A percentile compares a stretch with the other conserved stretches of the same genome.
Evolutionary conservation across 2,329 filamentous ascomycete species (phyloP).

Genomic region (Fusarium sp.): DNA sequence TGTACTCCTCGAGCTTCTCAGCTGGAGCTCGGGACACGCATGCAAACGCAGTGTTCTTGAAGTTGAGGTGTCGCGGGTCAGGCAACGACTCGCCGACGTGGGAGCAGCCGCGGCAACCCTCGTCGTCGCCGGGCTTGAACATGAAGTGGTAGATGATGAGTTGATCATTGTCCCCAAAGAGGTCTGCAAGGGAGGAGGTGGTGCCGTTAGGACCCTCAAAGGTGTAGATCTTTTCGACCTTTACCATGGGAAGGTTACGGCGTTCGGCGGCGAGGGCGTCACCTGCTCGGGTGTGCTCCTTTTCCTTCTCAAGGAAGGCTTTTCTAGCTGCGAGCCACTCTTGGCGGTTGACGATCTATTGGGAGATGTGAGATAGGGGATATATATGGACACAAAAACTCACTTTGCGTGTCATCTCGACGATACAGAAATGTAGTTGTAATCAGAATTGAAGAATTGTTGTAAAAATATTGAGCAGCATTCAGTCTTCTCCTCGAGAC

Average conservation of each 20-base stretch:
- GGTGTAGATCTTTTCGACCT: conserved; percentile 50
- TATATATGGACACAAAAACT: neutral
- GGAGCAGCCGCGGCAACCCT: conserved; percentile 54
- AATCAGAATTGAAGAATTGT: neutral
- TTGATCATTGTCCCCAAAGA: conserved; percentile 51
- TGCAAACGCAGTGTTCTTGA: conserved; percentile 53
- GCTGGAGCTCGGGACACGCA: conserved; percentile 54
- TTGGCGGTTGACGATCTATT: conserved; percentile 47
- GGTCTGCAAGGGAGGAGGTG: conserved; percentile 41
- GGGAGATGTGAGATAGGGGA: neutral
- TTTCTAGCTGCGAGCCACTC: conserved; percentile 52
- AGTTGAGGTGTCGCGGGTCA: conserved; percentile 51
- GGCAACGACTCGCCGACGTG: conserved; percentile 55
- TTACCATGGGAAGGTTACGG: conserved; percentile 55
- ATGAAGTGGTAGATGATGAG: conserved; percentile 61
- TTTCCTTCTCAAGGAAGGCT: conserved; percentile 51
- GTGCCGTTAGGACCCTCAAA: conserved; percentile 49
- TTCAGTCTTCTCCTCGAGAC: neutral
- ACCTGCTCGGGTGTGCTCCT: conserved; percentile 46
- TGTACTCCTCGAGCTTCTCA: conserved; percentile 52
- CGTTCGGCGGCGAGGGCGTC: conserved; percentile 47
- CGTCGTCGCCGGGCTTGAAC: conserved; percentile 51
- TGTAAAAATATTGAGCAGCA: neutral
- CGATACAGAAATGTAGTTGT: neutral
- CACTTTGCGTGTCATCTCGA: neutral